These are phyloP conservation scores for Phaffomyces thermotolerans DNA, from an alignment of 805 yeast genomes.

Conservation along the genomic window DNA sequence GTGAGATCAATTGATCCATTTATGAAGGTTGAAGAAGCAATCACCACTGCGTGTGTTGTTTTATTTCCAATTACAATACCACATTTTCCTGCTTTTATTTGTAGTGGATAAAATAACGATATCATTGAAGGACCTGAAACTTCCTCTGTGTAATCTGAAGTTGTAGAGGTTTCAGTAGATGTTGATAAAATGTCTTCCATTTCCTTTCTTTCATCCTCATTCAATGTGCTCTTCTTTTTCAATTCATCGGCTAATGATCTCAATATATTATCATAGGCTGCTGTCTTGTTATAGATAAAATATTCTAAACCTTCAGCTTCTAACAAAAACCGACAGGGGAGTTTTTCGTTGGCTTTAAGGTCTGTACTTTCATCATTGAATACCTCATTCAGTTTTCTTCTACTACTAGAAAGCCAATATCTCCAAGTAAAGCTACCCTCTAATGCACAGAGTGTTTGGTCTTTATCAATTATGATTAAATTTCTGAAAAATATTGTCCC, in stretches of 20 bases:
- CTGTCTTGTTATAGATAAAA: conserved; percentile 73
- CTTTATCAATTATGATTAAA: conserved; percentile 62
- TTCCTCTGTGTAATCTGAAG: not conserved
- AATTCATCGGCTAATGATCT: conserved; percentile 26
- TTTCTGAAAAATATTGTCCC: conserved; percentile 79
- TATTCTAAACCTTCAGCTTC: conserved; percentile 73
- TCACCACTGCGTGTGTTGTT: conserved; percentile 64
- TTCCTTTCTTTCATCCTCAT: conserved; percentile 11
- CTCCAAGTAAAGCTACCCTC: conserved; percentile 82
- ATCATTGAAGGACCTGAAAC: conserved; percentile 11
- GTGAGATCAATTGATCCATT: conserved; percentile 52
- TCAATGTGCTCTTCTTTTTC: conserved; percentile 7
- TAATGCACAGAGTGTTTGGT: conserved; percentile 62
- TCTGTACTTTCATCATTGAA: conserved; percentile 14
- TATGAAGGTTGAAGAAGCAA: conserved; percentile 50
- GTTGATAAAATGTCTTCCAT: conserved; percentile 7
- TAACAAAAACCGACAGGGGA: conserved; percentile 51
- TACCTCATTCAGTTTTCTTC: conserved; percentile 19
- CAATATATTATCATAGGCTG: conserved; percentile 64
- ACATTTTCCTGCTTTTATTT: conserved; percentile 52
- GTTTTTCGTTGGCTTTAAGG: conserved; percentile 33
- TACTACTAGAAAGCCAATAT: conserved; percentile 62
- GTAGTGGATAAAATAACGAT: conserved; percentile 51
- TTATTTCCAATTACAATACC: conserved; percentile 76
- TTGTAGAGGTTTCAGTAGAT: conserved; percentile 10